Evolutionary conservation across 768 basidiomycete genomes (phyloP).

Genomic region (Rhodotorula taiwanensis): DNA sequence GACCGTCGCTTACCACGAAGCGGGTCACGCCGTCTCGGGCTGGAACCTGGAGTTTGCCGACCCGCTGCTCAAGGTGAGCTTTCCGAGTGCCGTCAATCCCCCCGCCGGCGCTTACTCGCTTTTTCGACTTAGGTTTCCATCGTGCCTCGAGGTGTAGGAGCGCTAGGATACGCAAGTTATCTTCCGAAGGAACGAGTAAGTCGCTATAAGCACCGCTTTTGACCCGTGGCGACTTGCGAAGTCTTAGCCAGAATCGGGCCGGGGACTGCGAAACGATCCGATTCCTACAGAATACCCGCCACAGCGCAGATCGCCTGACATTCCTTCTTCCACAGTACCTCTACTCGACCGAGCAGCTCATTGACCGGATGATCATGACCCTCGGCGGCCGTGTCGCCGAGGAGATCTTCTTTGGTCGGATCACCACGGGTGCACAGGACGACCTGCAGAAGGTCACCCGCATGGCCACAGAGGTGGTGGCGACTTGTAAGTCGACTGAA

Average conservation of each 20-base stretch:
- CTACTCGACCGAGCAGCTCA: constrained; percentile 86
- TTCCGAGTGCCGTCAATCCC: constrained; percentile 40
- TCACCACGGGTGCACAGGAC: constrained; percentile 97
- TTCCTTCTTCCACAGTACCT: constrained; percentile 56
- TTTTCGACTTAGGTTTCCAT: constrained; percentile 86
- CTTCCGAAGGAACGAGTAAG: constrained; percentile 11
- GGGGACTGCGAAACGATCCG: no score
- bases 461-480: constrained; percentile 74
- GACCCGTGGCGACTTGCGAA: no score
- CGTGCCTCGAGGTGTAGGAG: constrained; percentile 87
- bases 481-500: constrained; percentile 36
- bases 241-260: no score
- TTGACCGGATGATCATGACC: constrained; percentile 96
- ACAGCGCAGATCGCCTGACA: constrained; percentile 62
- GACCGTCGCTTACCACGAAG: constrained; percentile 97
- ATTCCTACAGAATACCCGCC: no score
- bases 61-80: constrained; percentile 81
- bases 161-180: constrained; percentile 68
- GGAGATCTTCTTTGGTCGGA: constrained; percentile 90
- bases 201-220: not conserved
- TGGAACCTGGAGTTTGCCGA: constrained; percentile 99
- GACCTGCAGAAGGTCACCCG: constrained; percentile 96
- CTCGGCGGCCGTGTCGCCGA: constrained; percentile 95
- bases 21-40: constrained; percentile 94
- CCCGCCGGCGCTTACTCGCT: constrained; percentile 46